Evolutionary conservation across 1,284 basidiomycete genomes (phyloP).

Genomic region (Rhodotorula sp.): DNA sequence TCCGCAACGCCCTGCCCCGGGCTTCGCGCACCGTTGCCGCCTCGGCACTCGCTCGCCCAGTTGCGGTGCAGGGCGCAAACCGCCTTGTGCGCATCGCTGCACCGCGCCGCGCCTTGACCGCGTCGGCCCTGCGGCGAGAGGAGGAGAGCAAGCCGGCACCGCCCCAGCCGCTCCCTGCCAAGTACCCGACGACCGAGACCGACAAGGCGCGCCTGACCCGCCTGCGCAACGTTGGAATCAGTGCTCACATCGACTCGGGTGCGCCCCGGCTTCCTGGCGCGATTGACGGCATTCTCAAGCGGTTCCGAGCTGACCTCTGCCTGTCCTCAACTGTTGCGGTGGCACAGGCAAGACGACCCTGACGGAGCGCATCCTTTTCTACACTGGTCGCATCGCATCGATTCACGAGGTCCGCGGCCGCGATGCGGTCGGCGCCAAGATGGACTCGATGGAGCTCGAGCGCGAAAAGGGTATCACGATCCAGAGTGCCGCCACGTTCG

Average conservation of each 20-base stretch:
- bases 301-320: conserved; percentile 2
- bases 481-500: conserved; percentile 97
- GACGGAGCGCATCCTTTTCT: conserved; percentile 96
- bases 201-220: conserved; percentile 49
- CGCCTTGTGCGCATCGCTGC: neutral
- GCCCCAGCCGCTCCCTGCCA: conserved; percentile 28
- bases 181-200: conserved; percentile 29
- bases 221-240: conserved; percentile 55
- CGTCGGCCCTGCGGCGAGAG: conserved; percentile 12
- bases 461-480: conserved; percentile 99
- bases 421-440: conserved; percentile 96
- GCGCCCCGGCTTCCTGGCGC: neutral
- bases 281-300: neutral
- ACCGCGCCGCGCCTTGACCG: conserved; percentile 11
- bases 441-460: conserved; percentile 99
- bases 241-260: conserved; percentile 49
- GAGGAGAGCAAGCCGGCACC: conserved; percentile 30
- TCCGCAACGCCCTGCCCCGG: conserved; percentile 10
- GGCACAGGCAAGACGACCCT: conserved; percentile 93
- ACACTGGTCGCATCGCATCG: conserved; percentile 91
- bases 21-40: neutral
- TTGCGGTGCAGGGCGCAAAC: neutral
- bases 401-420: conserved; percentile 97
- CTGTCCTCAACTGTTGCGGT: conserved; percentile 26
- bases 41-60: neutral